Percentiles rank a stretch among this genome's conserved stretches.
Evolutionary conservation across 148 eudicot species (phyloP).

Genomic region (Cornus controversa): DNA sequence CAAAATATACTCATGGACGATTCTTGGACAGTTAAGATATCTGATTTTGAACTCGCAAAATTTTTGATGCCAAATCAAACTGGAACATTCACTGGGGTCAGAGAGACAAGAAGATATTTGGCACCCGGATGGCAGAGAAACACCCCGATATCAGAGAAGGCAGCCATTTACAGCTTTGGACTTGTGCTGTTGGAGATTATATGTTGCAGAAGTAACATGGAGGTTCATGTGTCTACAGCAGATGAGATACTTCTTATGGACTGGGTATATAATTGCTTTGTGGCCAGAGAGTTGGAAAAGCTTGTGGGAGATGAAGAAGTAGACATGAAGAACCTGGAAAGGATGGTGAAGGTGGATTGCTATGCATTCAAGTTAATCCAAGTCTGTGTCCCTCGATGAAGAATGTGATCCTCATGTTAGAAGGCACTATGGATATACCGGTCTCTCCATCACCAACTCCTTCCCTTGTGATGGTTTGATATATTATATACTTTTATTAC

Average conservation of each 20-base stretch:
- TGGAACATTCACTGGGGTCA: constrained; percentile 17
- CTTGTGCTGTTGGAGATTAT: constrained; percentile 1
- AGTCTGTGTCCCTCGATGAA: too few species aligned
- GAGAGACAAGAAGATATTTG: constrained; percentile 24
- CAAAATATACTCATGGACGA: constrained; percentile 26
- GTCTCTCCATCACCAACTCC: too few species aligned
- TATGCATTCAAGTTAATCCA: too few species aligned
- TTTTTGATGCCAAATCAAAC: constrained; percentile 20
- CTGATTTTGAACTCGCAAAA: constrained; percentile 27
- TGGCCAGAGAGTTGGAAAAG: background rate
- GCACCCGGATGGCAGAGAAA: constrained; percentile 31
- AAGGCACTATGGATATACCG: too few species aligned
- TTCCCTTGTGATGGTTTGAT: too few species aligned
- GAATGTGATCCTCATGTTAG: too few species aligned
- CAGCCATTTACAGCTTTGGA: constrained; percentile 25
- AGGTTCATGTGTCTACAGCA: background rate
- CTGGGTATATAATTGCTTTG: background rate
- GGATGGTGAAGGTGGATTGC: too few species aligned
- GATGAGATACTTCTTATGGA: background rate
- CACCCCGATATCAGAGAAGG: constrained; percentile 12
- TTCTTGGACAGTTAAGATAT: constrained; percentile 12
- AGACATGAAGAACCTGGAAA: background rate
- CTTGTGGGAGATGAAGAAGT: background rate
- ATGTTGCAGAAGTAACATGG: background rate
- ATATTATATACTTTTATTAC: too few species aligned